Base-by-base conservation (phyloP, 2,329 filamentous ascomycete species). In the Epichloe coenophiala region DNA sequence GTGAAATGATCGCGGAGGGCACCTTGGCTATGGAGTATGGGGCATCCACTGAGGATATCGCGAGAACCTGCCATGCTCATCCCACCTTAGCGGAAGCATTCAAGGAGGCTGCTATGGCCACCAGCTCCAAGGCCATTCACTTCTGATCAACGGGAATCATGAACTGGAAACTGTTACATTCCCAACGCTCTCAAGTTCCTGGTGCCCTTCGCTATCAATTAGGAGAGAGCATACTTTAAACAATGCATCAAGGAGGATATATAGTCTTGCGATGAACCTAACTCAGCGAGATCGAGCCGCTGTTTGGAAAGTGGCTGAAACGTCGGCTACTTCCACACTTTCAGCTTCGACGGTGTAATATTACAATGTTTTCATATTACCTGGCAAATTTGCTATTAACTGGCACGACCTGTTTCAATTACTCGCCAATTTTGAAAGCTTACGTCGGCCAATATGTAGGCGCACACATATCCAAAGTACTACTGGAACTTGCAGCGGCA, bases 31-130 rank as follows among this genome's bases (percentile, higher is more conserved):
- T 98, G 47, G 93, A 98, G 75, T 98, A 98, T 65, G 93, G 93
- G 57, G 93, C 93, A 31, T 93, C 86, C 57, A 90, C 83, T 62
- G 93, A 98, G 74, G 93, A 96, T 69, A 88, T 95, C 65, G 89
- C 85, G 55, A 81, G 93, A 65, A 97, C 93, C 57, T 93, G 88
- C 71, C 93, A 98, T 72, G 93, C 93, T 51, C 93, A 98, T 73
- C 93, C 93, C 51, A 96, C 90, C 48, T 78, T 98, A 54, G 83
- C 91, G 27, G 93, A 98, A 76, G 93, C 93, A 43, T 97, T 98
- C 80, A 98, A 98, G 79, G 93, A 98, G 80, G 93, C 93, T 63
- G 93, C 93, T 60, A 97, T 98, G 93, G 87, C 88, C 55, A 96
- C 91, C 47, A 89, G 95, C 74, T 81, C 83, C 63, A 93, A 95